A percentile compares a stretch with the other conserved stretches of the same genome.
These are phyloP conservation scores for Chloranthus sessilifolius DNA, from an alignment of 164 flowering plant species.

Conservation along the genomic window DNA sequence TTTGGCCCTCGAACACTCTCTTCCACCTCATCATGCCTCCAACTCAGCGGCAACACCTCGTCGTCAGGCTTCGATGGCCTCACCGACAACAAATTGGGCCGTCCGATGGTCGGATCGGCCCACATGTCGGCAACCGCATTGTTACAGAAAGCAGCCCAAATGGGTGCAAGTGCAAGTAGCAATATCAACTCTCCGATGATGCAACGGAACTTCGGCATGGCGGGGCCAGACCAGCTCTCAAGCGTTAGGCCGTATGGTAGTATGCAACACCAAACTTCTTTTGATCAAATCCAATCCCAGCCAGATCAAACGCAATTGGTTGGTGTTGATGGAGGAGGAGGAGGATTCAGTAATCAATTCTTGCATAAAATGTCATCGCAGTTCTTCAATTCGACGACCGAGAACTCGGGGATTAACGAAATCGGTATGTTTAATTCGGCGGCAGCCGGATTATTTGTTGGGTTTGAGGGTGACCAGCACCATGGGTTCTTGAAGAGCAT, in stretches of 20 bases:
- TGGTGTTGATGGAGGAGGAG: conserved; percentile 13
- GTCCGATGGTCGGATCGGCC: conserved; percentile 10
- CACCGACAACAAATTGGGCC: conserved; percentile 24
- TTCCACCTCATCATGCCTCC: conserved; percentile 50
- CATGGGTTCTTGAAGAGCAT: conserved; percentile 24
- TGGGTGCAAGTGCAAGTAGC: conserved; percentile 46
- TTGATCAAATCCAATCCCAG: conserved; percentile 17
- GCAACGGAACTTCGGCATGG: conserved; percentile 24
- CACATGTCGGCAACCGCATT: conserved; percentile 50
- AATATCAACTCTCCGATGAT: conserved; percentile 20
- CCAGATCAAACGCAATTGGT: conserved; percentile 19
- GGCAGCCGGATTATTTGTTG: conserved; percentile 18
- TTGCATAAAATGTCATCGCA: conserved; percentile 20
- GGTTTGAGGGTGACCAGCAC: conserved; percentile 21
- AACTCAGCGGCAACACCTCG: conserved; percentile 38
- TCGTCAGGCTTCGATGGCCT: conserved; percentile 36
- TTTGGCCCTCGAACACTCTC: conserved; percentile 39
- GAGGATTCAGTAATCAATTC: conserved; percentile 24
- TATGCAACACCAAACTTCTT: conserved; percentile 13
- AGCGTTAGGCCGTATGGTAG: conserved; percentile 19
- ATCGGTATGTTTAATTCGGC: conserved; percentile 26
- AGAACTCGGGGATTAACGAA: conserved; percentile 15
- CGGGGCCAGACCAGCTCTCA: conserved; percentile 33
- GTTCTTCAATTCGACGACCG: conserved; percentile 14
- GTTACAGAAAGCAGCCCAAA: conserved; percentile 61